A percentile compares a stretch with the other conserved stretches of the same genome.
Conservation (phyloP, 768 basidiomycete genomes). For the Podaxis carcinomalis region DNA sequence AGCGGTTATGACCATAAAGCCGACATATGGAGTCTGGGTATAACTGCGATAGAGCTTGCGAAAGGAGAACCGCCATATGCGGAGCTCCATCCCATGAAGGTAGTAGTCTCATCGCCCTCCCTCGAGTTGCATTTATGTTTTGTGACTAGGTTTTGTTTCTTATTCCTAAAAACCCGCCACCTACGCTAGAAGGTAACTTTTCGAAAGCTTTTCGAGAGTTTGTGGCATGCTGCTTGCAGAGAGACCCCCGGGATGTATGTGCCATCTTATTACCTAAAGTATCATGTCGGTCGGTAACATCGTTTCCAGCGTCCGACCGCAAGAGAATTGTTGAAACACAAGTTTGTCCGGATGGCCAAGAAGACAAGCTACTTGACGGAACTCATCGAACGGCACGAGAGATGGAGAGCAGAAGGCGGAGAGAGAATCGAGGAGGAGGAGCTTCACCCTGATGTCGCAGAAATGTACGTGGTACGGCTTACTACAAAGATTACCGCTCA, state of each 20-base stretch:
- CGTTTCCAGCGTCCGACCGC: conserved; percentile 79
- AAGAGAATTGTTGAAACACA: conserved; percentile 93
- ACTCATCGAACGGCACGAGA: conserved; percentile 89
- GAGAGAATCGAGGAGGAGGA: conserved; percentile 72
- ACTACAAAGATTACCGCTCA: conserved; percentile 2
- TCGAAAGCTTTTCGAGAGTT: conserved; percentile 94
- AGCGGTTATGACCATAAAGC: conserved; percentile 99
- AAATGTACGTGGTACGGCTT: conserved; percentile 45
- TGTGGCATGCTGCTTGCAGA: conserved; percentile 86
- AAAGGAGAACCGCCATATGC: conserved; percentile 98
- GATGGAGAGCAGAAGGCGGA: conserved; percentile 90
- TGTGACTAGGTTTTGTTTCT: conserved; percentile 84
- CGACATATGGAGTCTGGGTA: conserved; percentile 98
- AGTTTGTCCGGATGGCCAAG: conserved; percentile 92
- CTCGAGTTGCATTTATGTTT: conserved; percentile 15
- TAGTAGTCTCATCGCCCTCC: conserved; percentile 20
- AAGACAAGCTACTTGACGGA: conserved; percentile 94
- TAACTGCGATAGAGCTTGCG: conserved; percentile 96
- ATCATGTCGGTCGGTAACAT: conserved; percentile 15
- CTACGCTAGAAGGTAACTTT: conserved; percentile 84
- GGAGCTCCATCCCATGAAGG: conserved; percentile 99
- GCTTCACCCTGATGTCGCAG: conserved; percentile 46
- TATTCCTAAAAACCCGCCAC: conserved; percentile 97
- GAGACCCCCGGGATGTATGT: conserved; percentile 88
- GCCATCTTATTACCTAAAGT: not conserved